These are phyloP conservation scores for Myxozyma sirexii DNA, from an alignment of 805 yeast species.

Conservation along the genomic window DNA sequence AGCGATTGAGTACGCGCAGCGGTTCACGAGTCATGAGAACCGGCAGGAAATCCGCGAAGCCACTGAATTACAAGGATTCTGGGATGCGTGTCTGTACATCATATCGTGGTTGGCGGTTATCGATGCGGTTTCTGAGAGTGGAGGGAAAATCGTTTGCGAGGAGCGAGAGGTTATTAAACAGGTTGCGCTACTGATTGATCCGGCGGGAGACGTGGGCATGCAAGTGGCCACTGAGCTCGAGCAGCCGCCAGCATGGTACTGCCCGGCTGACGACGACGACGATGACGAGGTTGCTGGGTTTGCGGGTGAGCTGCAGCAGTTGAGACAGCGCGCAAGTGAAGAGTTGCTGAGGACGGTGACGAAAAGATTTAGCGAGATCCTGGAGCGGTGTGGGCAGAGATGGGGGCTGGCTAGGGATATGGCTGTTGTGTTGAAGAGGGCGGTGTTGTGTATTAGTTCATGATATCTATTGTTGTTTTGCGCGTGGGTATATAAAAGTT, in stretches of 20 bases:
- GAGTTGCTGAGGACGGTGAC: background rate
- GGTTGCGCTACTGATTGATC: background rate
- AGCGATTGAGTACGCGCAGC: background rate
- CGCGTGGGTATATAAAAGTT: too few relatives aligned
- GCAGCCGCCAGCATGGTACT: background rate
- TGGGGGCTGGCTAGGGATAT: slow-evolving; percentile 5
- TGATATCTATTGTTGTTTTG: background rate
- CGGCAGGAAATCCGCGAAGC: background rate
- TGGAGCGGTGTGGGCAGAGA: background rate
- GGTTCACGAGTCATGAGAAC: background rate
- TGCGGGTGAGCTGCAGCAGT: background rate
- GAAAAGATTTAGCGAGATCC: background rate
- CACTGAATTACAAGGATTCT: background rate
- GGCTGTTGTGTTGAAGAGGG: slow-evolving; percentile 6
- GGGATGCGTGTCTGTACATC: slow-evolving; percentile 7
- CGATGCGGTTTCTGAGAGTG: slow-evolving; percentile 1
- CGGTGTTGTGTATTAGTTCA: slow-evolving; percentile 1
- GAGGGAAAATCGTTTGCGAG: background rate
- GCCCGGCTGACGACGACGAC: background rate
- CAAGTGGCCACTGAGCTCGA: background rate
- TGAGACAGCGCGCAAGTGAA: background rate
- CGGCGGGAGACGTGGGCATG: background rate
- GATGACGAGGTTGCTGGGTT: background rate
- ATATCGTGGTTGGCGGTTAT: slow-evolving; percentile 6
- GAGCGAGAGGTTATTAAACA: background rate